These are phyloP conservation scores for Leccinum arenicola DNA, from an alignment of 768 basidiomycete species.

Conservation along the genomic window DNA sequence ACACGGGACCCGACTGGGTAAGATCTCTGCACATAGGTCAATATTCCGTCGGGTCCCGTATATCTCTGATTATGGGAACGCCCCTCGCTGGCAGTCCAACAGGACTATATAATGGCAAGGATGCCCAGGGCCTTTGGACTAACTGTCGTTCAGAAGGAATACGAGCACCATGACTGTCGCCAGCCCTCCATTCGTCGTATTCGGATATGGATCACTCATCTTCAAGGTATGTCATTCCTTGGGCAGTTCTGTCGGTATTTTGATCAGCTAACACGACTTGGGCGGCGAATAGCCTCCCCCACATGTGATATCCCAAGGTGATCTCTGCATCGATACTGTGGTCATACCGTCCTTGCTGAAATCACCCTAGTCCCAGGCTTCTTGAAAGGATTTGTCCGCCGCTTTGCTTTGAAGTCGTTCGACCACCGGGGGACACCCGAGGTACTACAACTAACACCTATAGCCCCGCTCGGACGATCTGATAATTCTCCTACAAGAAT, in stretches of 20 bases:
- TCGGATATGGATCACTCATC: slow-evolving; percentile 90
- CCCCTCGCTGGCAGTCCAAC: background rate
- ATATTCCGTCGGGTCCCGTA: background rate
- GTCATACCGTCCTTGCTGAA: background rate
- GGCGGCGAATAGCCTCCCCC: slow-evolving; percentile 66
- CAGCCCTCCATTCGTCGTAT: slow-evolving; percentile 59
- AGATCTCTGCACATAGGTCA: background rate
- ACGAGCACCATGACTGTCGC: slow-evolving; percentile 7
- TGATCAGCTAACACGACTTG: background rate
- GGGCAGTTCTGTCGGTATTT: background rate
- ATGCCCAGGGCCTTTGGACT: background rate
- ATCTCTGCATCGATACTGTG: too few species aligned
- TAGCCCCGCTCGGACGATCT: slow-evolving; percentile 66
- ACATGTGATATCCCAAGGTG: slow-evolving; percentile 68
- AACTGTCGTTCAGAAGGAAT: background rate
- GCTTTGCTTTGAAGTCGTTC: slow-evolving; percentile 88
- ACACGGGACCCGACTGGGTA: background rate
- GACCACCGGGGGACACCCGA: slow-evolving; percentile 91
- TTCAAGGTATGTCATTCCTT: slow-evolving; percentile 58
- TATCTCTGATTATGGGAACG: background rate
- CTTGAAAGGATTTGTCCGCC: slow-evolving; percentile 83
- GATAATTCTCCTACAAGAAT: slow-evolving; percentile 55
- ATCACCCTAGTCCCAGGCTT: slow-evolving; percentile 62
- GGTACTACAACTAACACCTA: slow-evolving; percentile 39
- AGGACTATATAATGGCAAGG: slow-evolving; percentile 3